phyloP scores from a whole-genome alignment of 306 rosid species.

The Acacia melanoxylon region DNA sequence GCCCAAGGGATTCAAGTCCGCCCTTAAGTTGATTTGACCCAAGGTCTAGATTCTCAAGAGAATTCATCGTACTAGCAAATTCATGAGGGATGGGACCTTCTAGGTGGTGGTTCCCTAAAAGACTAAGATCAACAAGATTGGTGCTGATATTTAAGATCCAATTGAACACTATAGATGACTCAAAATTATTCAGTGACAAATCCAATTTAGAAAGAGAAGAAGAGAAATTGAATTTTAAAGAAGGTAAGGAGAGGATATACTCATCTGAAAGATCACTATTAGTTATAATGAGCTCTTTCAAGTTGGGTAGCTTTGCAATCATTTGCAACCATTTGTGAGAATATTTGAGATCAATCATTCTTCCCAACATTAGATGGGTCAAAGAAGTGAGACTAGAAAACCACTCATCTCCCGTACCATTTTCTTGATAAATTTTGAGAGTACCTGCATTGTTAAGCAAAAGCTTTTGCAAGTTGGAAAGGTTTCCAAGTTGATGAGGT shows the following conservation, averaged over 20 bases:
- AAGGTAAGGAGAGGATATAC: neutral
- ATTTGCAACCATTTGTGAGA: neutral
- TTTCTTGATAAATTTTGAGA: neutral
- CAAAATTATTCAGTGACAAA: neutral
- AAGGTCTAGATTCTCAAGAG: neutral
- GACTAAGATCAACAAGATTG: neutral
- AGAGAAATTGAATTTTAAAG: neutral
- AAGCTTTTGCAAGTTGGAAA: neutral
- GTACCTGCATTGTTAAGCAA: neutral
- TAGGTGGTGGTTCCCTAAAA: neutral
- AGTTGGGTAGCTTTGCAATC: neutral
- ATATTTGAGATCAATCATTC: neutral
- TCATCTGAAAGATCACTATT: neutral
- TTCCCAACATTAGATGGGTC: neutral
- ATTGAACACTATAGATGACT: neutral
- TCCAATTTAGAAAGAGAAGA: neutral
- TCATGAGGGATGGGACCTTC: neutral
- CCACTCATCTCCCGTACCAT: neutral
- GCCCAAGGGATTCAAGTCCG: neutral
- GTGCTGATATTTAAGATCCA: neutral
- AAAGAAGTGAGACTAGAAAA: neutral
- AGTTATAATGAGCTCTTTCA: neutral
- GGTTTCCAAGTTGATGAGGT: neutral
- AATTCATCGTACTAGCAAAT: neutral
- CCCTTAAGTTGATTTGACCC: neutral